A percentile compares a stretch with the other conserved stretches of the same genome.
Conservation (phyloP, 1,139 yeast species). For the Yueomyces sp. region DNA sequence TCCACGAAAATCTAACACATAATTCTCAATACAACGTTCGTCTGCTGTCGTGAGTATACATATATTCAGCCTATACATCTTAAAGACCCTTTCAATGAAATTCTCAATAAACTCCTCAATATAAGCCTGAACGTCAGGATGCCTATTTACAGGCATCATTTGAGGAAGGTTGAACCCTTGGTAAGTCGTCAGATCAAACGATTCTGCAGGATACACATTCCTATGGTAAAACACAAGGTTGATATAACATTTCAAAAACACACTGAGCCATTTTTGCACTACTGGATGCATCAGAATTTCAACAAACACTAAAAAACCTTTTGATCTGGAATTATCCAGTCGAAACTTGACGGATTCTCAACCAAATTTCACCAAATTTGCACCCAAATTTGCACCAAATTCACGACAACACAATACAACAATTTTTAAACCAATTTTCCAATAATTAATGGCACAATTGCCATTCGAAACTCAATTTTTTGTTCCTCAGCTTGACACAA, state of each 20-base stretch:
- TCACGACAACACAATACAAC: too few species aligned
- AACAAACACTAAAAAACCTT: background rate
- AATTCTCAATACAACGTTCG: slow-evolving; percentile 17
- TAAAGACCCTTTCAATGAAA: slow-evolving; percentile 13
- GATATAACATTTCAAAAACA: slow-evolving; percentile 22
- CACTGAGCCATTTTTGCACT: slow-evolving; percentile 17
- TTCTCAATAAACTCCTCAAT: slow-evolving; percentile 22
- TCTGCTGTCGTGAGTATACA: slow-evolving; percentile 13
- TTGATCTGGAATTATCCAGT: background rate
- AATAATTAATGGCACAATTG: too few species aligned
- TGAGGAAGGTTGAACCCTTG: slow-evolving; percentile 24
- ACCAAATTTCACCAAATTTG: too few species aligned
- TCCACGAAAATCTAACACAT: slow-evolving; percentile 22
- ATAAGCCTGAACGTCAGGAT: slow-evolving; percentile 17
- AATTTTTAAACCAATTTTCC: too few species aligned
- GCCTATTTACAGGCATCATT: slow-evolving; percentile 20
- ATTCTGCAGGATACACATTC: slow-evolving; percentile 21
- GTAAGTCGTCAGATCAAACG: slow-evolving; percentile 21
- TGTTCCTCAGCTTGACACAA: too few species aligned
- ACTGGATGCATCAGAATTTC: background rate
- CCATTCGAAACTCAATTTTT: too few species aligned
- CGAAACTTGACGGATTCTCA: too few species aligned
- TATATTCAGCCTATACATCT: slow-evolving; percentile 13
- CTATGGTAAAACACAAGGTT: slow-evolving; percentile 21
- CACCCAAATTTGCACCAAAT: too few species aligned